Percentiles rank a stretch among this genome's conserved stretches.
Evolutionary conservation across 2,329 filamentous ascomycete genomes (phyloP).

Genomic region (Aspergillus tamarii): DNA sequence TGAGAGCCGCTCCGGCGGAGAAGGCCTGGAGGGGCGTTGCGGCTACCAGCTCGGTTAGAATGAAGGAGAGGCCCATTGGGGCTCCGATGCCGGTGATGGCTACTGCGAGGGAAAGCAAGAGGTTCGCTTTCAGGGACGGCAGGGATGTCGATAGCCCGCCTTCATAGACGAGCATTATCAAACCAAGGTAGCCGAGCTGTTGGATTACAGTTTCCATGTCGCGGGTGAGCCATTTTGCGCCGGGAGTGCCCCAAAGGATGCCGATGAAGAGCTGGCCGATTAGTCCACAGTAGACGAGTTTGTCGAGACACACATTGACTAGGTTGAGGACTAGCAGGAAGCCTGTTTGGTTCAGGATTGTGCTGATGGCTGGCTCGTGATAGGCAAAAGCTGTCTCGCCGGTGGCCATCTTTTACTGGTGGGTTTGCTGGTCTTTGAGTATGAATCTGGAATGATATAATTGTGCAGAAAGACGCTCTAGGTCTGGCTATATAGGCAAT

Average conservation of each 20-base stretch:
- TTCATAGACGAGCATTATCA: conserved; percentile 74
- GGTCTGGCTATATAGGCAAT: conserved; percentile 2
- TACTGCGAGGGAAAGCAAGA: conserved; percentile 62
- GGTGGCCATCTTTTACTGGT: background rate
- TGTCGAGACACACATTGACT: conserved; percentile 61
- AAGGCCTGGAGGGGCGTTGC: conserved; percentile 66
- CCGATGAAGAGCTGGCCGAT: conserved; percentile 73
- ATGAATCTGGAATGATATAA: background rate
- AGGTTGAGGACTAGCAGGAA: conserved; percentile 67
- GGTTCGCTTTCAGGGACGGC: conserved; percentile 60
- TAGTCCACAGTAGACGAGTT: conserved; percentile 68
- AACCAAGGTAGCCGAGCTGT: conserved; percentile 71
- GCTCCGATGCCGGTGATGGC: conserved; percentile 67
- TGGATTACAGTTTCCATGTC: conserved; percentile 60
- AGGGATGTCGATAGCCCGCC: conserved; percentile 46
- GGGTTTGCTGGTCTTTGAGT: background rate
- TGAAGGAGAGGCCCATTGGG: conserved; percentile 69
- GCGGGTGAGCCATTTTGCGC: conserved; percentile 60
- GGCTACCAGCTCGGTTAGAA: conserved; percentile 53
- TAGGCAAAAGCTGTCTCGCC: conserved; percentile 53
- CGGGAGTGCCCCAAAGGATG: conserved; percentile 70
- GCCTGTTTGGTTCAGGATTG: conserved; percentile 62
- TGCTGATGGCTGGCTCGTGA: conserved; percentile 63
- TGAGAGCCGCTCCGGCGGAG: conserved; percentile 72
- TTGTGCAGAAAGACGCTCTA: background rate